Evolutionary conservation across 202 grass and related monocot species (phyloP).

Genomic region (Cymbopogon flexuosus): DNA sequence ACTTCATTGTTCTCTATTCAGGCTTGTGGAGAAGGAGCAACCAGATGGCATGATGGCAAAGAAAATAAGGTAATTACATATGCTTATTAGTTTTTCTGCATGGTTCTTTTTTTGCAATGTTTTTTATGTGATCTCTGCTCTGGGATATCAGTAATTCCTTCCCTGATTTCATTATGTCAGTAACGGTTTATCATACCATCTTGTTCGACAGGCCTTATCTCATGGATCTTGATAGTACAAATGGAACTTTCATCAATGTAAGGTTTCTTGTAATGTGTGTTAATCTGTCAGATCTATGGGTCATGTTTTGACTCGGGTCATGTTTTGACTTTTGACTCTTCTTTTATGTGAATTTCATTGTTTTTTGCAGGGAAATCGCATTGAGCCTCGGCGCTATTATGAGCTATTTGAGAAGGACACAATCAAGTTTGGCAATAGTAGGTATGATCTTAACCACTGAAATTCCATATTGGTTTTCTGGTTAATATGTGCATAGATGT

Average conservation of each 20-base stretch:
- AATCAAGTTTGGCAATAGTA: slow-evolving; percentile 90
- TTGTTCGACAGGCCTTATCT: slow-evolving; percentile 70
- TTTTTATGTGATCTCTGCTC: neutral
- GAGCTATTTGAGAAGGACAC: slow-evolving; percentile 95
- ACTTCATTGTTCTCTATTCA: slow-evolving; percentile 31
- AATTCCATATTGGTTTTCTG: neutral
- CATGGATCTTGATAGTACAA: slow-evolving; percentile 95
- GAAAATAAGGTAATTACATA: slow-evolving; percentile 59
- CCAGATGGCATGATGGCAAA: slow-evolving; percentile 82
- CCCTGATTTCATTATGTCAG: neutral
- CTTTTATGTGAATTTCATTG: neutral
- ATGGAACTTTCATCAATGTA: slow-evolving; percentile 89
- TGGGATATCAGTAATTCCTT: neutral
- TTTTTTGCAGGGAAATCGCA: slow-evolving; percentile 57
- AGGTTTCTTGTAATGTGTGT: slow-evolving; percentile 31
- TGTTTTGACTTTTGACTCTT: neutral
- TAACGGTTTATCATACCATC: neutral
- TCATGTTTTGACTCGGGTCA: neutral
- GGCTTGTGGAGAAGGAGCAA: slow-evolving; percentile 86
- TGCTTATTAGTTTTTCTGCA: neutral
- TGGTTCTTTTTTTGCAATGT: neutral
- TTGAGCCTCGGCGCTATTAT: slow-evolving; percentile 85
- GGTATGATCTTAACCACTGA: slow-evolving; percentile 43
- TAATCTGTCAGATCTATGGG: neutral
- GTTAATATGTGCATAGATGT: neutral